Conservation (phyloP, 306 rosid genomes). For the Cicer chorassanicum region DNA sequence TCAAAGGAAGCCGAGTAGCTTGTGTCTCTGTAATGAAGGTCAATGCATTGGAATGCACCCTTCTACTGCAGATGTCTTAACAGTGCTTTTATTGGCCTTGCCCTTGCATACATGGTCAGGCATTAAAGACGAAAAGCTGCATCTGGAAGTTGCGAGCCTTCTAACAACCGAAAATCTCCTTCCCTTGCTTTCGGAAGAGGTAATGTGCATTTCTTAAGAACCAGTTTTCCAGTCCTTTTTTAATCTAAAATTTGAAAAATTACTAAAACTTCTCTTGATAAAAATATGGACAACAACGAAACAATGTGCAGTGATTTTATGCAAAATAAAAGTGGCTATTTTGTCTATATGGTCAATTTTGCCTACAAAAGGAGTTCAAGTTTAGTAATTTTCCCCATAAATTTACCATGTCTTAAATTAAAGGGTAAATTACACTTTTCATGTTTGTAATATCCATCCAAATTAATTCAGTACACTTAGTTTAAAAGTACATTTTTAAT, state of each 20-base stretch:
- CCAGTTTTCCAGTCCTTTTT: slow-evolving; percentile 9
- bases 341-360: slow-evolving; percentile 2
- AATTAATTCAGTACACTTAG: too few relatives aligned
- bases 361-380: not conserved
- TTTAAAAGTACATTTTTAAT: not conserved
- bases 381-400: not conserved
- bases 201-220: slow-evolving; percentile 39
- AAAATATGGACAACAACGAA: slow-evolving; percentile 5
- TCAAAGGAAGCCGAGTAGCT: slow-evolving; percentile 50
- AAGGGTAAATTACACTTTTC: slow-evolving; percentile 11
- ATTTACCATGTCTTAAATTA: slow-evolving; percentile 1
- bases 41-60: slow-evolving; percentile 78
- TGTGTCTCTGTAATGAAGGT: slow-evolving; percentile 64
- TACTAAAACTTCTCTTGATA: not conserved
- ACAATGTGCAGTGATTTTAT: not conserved
- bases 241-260: not conserved
- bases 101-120: slow-evolving; percentile 78
- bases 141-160: slow-evolving; percentile 56
- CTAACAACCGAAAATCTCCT: slow-evolving; percentile 61
- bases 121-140: slow-evolving; percentile 66
- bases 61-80: slow-evolving; percentile 75
- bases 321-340: not conserved
- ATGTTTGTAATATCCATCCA: too few relatives aligned
- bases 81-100: slow-evolving; percentile 77
- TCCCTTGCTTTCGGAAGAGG: slow-evolving; percentile 81